A percentile compares a stretch with the other conserved stretches of the same genome.
These are phyloP conservation scores for Aspergillus texensis DNA, from an alignment of 2,329 filamentous ascomycete genomes.

Conservation along the genomic window DNA sequence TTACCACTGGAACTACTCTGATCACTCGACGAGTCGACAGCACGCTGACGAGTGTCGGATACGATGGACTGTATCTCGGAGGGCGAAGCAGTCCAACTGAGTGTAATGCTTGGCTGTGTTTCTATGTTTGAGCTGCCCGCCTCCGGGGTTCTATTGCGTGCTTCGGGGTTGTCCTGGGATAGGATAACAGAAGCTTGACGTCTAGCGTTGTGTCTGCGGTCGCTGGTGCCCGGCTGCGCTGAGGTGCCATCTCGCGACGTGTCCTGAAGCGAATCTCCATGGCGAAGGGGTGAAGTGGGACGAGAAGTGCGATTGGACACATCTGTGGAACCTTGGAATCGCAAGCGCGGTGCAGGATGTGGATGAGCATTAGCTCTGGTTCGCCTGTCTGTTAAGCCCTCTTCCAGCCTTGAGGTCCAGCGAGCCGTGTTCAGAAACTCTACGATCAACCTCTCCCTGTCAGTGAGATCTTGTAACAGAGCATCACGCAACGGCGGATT, in stretches of 20 bases:
- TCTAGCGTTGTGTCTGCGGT: conserved; percentile 36
- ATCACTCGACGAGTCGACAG: conserved; percentile 24
- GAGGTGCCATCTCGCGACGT: conserved; percentile 34
- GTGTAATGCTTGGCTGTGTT: conserved; percentile 36
- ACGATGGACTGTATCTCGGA: conserved; percentile 38
- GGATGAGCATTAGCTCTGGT: conserved; percentile 32
- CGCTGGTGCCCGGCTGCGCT: conserved; percentile 26
- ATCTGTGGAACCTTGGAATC: conserved; percentile 34
- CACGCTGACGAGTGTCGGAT: conserved; percentile 25
- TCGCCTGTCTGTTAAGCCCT: conserved; percentile 32
- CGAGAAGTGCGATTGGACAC: conserved; percentile 33
- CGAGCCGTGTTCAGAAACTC: conserved; percentile 47
- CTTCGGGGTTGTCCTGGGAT: conserved; percentile 35
- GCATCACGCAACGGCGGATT: conserved; percentile 37
- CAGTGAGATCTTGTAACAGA: conserved; percentile 42
- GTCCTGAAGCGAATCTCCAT: conserved; percentile 33
- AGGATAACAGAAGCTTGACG: conserved; percentile 45
- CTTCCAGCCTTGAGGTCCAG: conserved; percentile 40
- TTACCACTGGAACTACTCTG: conserved; percentile 23
- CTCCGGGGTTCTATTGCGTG: conserved; percentile 30
- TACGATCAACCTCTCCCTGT: conserved; percentile 47
- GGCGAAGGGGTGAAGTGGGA: conserved; percentile 36
- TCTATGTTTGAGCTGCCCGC: conserved; percentile 26
- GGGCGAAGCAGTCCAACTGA: conserved; percentile 46
- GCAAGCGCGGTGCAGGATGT: conserved; percentile 29